phyloP scores from a whole-genome alignment of 2,329 filamentous ascomycete species.

The Cercospora sp. region DNA sequence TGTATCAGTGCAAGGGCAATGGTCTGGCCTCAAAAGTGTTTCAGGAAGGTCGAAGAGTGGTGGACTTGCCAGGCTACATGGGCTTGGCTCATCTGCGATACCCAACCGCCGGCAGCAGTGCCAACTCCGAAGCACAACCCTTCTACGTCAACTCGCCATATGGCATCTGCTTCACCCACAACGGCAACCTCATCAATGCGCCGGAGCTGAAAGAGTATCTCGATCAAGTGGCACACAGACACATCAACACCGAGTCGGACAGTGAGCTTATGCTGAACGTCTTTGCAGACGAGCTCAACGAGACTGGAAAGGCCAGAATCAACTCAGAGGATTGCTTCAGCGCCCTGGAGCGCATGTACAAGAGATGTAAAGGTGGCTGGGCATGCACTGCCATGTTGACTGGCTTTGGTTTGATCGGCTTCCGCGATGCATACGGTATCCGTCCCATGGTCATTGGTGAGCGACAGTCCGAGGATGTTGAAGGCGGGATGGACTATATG shows the following conservation, averaged over 20 bases:
- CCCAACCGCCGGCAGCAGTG: conserved; percentile 81
- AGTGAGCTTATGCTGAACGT: conserved; percentile 86
- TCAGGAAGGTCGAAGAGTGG: conserved; percentile 71
- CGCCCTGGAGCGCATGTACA: conserved; percentile 70
- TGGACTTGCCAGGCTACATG: conserved; percentile 80
- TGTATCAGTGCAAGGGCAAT: conserved; percentile 88
- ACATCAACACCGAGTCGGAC: conserved; percentile 89
- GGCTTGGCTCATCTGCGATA: conserved; percentile 85
- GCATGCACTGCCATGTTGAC: conserved; percentile 81
- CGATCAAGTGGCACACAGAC: conserved; percentile 75
- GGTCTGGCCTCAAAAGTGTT: conserved; percentile 87
- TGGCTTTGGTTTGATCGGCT: conserved; percentile 76
- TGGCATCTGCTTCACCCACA: conserved; percentile 78
- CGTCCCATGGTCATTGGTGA: conserved; percentile 79
- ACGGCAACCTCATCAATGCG: conserved; percentile 85
- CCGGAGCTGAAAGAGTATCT: conserved; percentile 69
- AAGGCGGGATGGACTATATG: conserved; percentile 75
- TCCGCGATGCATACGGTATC: conserved; percentile 78
- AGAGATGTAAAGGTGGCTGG: conserved; percentile 71
- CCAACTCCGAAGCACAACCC: conserved; percentile 83
- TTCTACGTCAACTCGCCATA: conserved; percentile 89
- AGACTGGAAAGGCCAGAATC: conserved; percentile 77
- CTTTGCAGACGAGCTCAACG: conserved; percentile 78
- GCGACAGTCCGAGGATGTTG: conserved; percentile 51
- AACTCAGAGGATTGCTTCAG: conserved; percentile 77